Percentiles rank a stretch among this genome's conserved stretches.
phyloP scores from a whole-genome alignment of 106 monocot species.

The Platanthera guangdongensis region DNA sequence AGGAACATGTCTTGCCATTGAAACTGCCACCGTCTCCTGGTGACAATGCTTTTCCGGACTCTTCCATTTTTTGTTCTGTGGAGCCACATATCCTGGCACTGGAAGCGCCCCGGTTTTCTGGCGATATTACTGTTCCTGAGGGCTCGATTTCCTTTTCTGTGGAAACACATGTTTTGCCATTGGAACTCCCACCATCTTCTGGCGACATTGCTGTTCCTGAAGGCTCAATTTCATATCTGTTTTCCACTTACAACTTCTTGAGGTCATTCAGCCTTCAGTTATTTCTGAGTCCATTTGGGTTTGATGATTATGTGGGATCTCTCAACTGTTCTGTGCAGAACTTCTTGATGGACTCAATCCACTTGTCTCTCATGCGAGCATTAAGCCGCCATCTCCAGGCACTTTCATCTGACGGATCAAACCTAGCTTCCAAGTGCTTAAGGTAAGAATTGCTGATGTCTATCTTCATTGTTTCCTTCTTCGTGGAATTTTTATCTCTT shows the following conservation, averaged over 20 bases:
- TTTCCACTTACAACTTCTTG: constrained; percentile 78
- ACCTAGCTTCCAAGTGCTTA: constrained; percentile 44
- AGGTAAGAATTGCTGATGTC: constrained; percentile 19
- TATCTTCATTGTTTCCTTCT: not conserved
- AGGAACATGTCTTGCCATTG: constrained; percentile 15
- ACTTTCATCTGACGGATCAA: constrained; percentile 48
- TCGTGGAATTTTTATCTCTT: not conserved
- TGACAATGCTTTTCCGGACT: constrained; percentile 53
- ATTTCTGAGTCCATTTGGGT: constrained; percentile 71
- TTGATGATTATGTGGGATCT: constrained; percentile 66
- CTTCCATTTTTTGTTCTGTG: constrained; percentile 20
- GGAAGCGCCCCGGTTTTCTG: constrained; percentile 49
- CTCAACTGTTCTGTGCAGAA: constrained; percentile 57
- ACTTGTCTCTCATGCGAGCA: constrained; percentile 58
- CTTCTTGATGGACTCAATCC: constrained; percentile 58
- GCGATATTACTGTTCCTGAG: constrained; percentile 54
- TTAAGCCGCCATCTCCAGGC: constrained; percentile 63
- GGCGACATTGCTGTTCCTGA: constrained; percentile 57
- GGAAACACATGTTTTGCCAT: constrained; percentile 10
- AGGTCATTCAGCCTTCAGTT: constrained; percentile 65
- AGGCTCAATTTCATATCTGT: constrained; percentile 41
- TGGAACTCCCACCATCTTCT: constrained; percentile 55
- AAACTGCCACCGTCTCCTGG: constrained; percentile 53
- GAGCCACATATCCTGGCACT: constrained; percentile 17
- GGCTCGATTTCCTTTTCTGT: constrained; percentile 7